Base-by-base conservation (phyloP, 441 rosid species). In the Adansonia grandidieri region DNA sequence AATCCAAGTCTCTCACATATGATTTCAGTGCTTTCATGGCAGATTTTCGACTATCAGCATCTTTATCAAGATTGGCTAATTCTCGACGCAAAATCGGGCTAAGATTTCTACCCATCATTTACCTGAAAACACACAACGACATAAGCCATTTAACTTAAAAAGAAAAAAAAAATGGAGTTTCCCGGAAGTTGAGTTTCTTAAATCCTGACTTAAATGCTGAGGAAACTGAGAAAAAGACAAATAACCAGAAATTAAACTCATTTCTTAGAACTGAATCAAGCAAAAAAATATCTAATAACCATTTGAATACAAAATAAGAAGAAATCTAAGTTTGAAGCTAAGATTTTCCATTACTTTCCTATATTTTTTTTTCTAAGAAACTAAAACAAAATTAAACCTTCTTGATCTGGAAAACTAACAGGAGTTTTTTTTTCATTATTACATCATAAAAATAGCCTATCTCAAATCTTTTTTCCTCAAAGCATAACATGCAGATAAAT, bases 1-100 rank as follows among this genome's bases (percentile, higher is more conserved):
- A 91, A 81, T 97, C 98, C 86, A 93, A 83, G 79, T 89, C 93
- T 81, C 91, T 93, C 67, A 95, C 97, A 82, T 95, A 95, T 1
- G 90, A 93, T 78, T 92, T 92, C 76, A 97, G 86, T 37, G 98
- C 98, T 80, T 88, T 92, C 98, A 97, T 93, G 19, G 99, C 98
- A 51, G 92, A 87, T 84, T 87, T 95, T 13, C 97, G 93, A 79
- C 98, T 95, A 68, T 91, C 95, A 48, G 93, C 88, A 82, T 92
- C 99, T 84, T 91, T 95, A 76, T 95, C 98, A 44, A 97, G 96
- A 82, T 97, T 97, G 20, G 92, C 96, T 78, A 95, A 73, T 65
- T 95, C 98, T 79, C 89, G 86, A 73, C 89, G 86, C 69, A 97
- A 80, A 15, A 89, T 79, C 4, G 98, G 95, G 78, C 89, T 92